Evolutionary conservation across 2,329 filamentous ascomycete species (phyloP), one percentile per base, ranked within the genome.

Genomic region (Hirsutella thompsonii): DNA sequence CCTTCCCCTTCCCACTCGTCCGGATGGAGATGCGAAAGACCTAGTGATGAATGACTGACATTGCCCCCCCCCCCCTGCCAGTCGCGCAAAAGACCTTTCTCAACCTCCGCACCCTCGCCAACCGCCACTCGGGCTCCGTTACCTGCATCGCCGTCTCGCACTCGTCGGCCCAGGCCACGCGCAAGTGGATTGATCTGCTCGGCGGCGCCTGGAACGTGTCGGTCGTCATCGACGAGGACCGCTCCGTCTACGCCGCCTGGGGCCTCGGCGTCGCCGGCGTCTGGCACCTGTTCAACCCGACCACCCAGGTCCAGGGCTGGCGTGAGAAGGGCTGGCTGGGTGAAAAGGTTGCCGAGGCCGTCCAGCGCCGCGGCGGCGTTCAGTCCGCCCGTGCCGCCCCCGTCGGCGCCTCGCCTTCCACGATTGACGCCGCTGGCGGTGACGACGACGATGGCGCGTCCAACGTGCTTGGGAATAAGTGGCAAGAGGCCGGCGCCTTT

Each of bases 81-180:
- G 70, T 74, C 52, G 71, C 71, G 18, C 69, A 74, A 49, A 69
- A 75, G 49, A 69, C 72, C 5, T 78, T 79, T 51, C 60, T 77
- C 44, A 60, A 66, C 45, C 64, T 78, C 41, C 71, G 74, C 39
- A 60, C 68, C 35, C 63, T 79, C 43, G 66, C 72, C 11, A 72
- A 69, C 55, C 68, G 67, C 39, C 63, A 74, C 48, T 59, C 66
- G 39, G 55, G 57, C 49, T 58, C 59, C 34, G 59, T 78, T 10
- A 65, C 64, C 43, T 78, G 73, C 59, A 62, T 79, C 42, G 74
- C 74, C 46, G 62, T 79, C 39, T 78, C 74, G 20, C 75, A 79
- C 58, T 70, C 74, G 32, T 77, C 74, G 8, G 55, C 62, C 4
- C 60, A 65, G 19, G 73, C 75, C 23, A 79, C 75, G 1, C 56